Conservation (phyloP, 2,329 filamentous ascomycete species). For the Penicillium sp. region DNA sequence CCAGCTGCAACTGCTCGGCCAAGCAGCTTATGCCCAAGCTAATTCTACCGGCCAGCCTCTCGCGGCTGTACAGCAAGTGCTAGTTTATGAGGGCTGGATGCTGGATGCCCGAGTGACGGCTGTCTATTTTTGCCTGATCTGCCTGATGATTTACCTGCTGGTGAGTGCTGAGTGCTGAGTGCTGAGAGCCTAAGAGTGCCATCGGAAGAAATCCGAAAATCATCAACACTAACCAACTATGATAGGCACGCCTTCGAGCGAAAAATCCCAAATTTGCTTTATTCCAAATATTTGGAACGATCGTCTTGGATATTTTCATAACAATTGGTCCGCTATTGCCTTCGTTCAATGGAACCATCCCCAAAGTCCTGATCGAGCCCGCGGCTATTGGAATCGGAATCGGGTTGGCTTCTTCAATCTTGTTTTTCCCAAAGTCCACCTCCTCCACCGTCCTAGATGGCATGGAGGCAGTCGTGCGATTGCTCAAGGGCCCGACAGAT, state of each 20-base stretch:
- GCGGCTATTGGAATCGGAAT: slow-evolving; percentile 52
- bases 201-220: background rate
- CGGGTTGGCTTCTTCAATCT: slow-evolving; percentile 48
- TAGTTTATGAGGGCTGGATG: slow-evolving; percentile 53
- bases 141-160: slow-evolving; percentile 51
- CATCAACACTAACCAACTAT: background rate
- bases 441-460: slow-evolving; percentile 48
- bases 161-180: slow-evolving; percentile 17
- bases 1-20: slow-evolving; percentile 39
- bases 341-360: slow-evolving; percentile 46
- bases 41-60: slow-evolving; percentile 35
- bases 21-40: slow-evolving; percentile 35
- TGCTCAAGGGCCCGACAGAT: slow-evolving; percentile 36
- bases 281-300: slow-evolving; percentile 53
- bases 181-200: background rate
- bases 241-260: slow-evolving; percentile 48
- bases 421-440: slow-evolving; percentile 57
- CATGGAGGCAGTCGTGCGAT: slow-evolving; percentile 34
- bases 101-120: slow-evolving; percentile 53
- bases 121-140: slow-evolving; percentile 43
- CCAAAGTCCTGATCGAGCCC: slow-evolving; percentile 49
- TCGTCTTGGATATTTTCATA: slow-evolving; percentile 53
- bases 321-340: slow-evolving; percentile 50
- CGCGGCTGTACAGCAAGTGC: slow-evolving; percentile 36
- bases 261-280: slow-evolving; percentile 52